A percentile compares a stretch with the other conserved stretches of the same genome.
Evolutionary conservation across 2,329 filamentous ascomycete genomes (phyloP).

Genomic region (Didymella lethalis): DNA sequence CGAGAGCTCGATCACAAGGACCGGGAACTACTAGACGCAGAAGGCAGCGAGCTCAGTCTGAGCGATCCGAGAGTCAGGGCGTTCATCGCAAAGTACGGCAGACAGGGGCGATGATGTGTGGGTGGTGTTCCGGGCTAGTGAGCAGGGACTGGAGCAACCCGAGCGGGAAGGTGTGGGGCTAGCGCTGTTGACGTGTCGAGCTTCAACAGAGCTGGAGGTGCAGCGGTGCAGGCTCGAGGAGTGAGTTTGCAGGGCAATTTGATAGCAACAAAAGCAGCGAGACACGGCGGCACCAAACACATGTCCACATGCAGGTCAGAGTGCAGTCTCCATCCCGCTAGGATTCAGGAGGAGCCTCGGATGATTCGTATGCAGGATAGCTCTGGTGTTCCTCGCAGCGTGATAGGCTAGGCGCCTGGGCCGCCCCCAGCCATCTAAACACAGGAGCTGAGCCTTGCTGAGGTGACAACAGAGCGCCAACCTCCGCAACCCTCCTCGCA

Average conservation of each 20-base stretch:
- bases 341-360: slow-evolving; percentile 27
- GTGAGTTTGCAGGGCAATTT: not conserved
- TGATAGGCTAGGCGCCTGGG: slow-evolving; percentile 20
- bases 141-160: slow-evolving; percentile 13
- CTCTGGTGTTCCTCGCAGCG: slow-evolving; percentile 13
- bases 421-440: slow-evolving; percentile 22
- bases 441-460: slow-evolving; percentile 7
- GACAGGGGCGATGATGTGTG: slow-evolving; percentile 14
- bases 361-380: slow-evolving; percentile 31
- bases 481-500: slow-evolving; percentile 35
- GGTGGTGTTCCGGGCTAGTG: slow-evolving; percentile 2
- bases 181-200: slow-evolving; percentile 17
- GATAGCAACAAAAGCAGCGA: slow-evolving; percentile 6
- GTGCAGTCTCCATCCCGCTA: slow-evolving; percentile 3
- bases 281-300: not conserved
- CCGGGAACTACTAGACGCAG: slow-evolving; percentile 49
- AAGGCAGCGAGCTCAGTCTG: slow-evolving; percentile 43
- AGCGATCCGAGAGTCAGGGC: slow-evolving; percentile 41
- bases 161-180: slow-evolving; percentile 19
- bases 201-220: slow-evolving; percentile 2
- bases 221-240: not conserved
- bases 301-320: slow-evolving; percentile 16
- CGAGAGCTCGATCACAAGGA: slow-evolving; percentile 49
- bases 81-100: slow-evolving; percentile 45
- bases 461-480: slow-evolving; percentile 21